These are phyloP conservation scores for Coemansia sp. DNA, from an alignment of 192 early-diverging fungal species.

Conservation along the genomic window DNA sequence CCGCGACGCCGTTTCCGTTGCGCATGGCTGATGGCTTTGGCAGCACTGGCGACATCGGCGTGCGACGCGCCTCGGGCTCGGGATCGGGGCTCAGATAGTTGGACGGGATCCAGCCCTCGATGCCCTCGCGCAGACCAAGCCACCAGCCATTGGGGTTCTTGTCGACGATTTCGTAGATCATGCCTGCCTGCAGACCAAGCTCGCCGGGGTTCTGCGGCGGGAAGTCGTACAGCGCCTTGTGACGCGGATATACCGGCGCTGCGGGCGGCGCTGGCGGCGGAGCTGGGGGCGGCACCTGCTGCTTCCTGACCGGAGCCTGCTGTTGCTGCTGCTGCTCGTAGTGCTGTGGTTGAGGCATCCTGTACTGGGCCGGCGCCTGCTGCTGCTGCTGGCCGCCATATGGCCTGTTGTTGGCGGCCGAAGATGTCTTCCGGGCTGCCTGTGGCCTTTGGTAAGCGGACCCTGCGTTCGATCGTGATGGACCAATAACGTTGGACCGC, in stretches of 20 bases:
- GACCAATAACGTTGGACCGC: constrained; percentile 12
- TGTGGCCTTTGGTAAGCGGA: constrained; percentile 6
- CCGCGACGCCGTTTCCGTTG: constrained; percentile 12
- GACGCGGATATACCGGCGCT: constrained; percentile 52
- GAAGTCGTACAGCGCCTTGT: constrained; percentile 71
- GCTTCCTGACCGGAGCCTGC: constrained; percentile 5
- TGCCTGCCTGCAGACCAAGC: constrained; percentile 62
- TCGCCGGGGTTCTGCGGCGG: constrained; percentile 61
- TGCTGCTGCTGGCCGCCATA: constrained; percentile 8
- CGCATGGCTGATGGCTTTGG: constrained; percentile 28
- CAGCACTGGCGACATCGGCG: constrained; percentile 17
- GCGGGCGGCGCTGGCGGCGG: constrained; percentile 62
- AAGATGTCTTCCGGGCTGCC: background rate
- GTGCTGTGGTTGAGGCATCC: constrained; percentile 5
- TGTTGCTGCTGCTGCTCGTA: constrained; percentile 7
- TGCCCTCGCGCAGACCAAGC: constrained; percentile 54
- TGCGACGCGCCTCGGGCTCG: constrained; percentile 55
- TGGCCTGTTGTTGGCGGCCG: background rate
- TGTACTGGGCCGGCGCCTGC: background rate
- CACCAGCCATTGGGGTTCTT: constrained; percentile 62
- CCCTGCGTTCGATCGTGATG: background rate
- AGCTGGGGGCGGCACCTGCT: constrained; percentile 39
- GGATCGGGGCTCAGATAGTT: constrained; percentile 69
- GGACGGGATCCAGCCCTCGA: constrained; percentile 76
- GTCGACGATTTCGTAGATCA: constrained; percentile 66